Evolutionary conservation across 176 grass and related monocot genomes (phyloP), one percentile per base, ranked within the genome.

Genomic region (Triticum urartu): DNA sequence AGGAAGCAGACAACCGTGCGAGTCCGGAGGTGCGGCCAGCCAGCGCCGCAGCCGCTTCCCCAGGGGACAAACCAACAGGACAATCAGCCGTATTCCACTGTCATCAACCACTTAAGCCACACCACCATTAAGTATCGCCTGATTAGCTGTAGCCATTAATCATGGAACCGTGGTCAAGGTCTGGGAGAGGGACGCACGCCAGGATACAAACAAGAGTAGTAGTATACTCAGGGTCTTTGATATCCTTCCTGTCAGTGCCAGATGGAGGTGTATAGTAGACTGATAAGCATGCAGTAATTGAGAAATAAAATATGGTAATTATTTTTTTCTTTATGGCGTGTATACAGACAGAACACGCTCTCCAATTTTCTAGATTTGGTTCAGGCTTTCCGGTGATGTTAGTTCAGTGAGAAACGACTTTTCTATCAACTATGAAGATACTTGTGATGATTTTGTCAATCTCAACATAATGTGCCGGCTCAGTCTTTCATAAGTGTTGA

Each of bases 61-160:
- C 42, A 45, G 70, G 70, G 72, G 42, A 75, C 72, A 75, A 75
- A 75, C 17, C 72, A 75, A 75, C 72, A 75, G 42, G 72, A 75
- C 72, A 75, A 75, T 75, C 42, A 43, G 10, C 42, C 10, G 42
- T 10, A 43, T 74, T 74, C 71, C 39, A 15, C 25, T 65, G 26
- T 15, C 26, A 32, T 1, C 72, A 14, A 15, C 13, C 22, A 48
- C 8, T 42, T 42, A 75, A 17, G 39, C 72, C 72, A 15, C 42
- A 5, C 72, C 22, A 30, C 72, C 5, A 74, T 74, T 74, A 47
- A 74, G 71, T 45, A 74, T 45, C 71, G 2, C 39, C 12, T 74
- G n/a, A 74, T 74, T 74, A 74, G 71, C 71, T 74, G 71, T 25
- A 43, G 39, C 43, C 39, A 25, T 74, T 21, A 73, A 72, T 72